Evolutionary conservation across 768 basidiomycete genomes (phyloP).

Genomic region (Mycena rosella): DNA sequence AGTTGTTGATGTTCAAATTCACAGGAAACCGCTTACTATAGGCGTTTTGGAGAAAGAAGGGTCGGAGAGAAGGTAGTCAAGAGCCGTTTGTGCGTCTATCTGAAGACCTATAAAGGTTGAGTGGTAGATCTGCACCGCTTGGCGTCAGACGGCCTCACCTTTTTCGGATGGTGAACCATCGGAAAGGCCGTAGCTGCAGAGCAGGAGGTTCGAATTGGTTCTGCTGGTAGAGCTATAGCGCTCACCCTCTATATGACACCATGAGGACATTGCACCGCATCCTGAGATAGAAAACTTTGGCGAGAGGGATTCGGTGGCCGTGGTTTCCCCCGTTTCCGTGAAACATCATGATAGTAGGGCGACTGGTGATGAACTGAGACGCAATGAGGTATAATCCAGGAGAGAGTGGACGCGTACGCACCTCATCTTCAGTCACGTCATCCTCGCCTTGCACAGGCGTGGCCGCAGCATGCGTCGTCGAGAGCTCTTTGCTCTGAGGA

Average conservation of each 20-base stretch:
- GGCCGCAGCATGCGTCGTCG: slow-evolving; percentile 48
- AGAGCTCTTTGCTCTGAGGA: slow-evolving; percentile 67
- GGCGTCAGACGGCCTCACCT: slow-evolving; percentile 57
- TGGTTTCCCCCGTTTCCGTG: slow-evolving; percentile 92
- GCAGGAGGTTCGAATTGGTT: slow-evolving; percentile 1
- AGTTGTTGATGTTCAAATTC: not conserved
- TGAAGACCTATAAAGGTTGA: slow-evolving; percentile 67
- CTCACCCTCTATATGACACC: slow-evolving; percentile 93
- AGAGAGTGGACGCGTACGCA: slow-evolving; percentile 42
- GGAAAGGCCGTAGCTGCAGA: slow-evolving; percentile 83
- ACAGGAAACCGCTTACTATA: slow-evolving; percentile 60
- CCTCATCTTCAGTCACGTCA: slow-evolving; percentile 70
- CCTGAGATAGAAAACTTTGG: slow-evolving; percentile 81
- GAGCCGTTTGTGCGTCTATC: slow-evolving; percentile 86
- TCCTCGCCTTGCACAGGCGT: slow-evolving; percentile 51
- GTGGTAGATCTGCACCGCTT: not conserved
- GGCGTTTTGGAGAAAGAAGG: slow-evolving; percentile 73
- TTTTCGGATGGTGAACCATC: slow-evolving; percentile 90
- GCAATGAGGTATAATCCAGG: not conserved
- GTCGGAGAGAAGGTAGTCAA: slow-evolving; percentile 79
- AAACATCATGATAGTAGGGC: slow-evolving; percentile 94
- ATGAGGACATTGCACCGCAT: slow-evolving; percentile 96
- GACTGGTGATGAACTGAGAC: slow-evolving; percentile 55
- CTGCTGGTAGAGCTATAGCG: too few species aligned
- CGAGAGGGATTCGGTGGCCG: slow-evolving; percentile 93